phyloP scores from a whole-genome alignment of 768 basidiomycete species.

The Mycena belliarum region DNA sequence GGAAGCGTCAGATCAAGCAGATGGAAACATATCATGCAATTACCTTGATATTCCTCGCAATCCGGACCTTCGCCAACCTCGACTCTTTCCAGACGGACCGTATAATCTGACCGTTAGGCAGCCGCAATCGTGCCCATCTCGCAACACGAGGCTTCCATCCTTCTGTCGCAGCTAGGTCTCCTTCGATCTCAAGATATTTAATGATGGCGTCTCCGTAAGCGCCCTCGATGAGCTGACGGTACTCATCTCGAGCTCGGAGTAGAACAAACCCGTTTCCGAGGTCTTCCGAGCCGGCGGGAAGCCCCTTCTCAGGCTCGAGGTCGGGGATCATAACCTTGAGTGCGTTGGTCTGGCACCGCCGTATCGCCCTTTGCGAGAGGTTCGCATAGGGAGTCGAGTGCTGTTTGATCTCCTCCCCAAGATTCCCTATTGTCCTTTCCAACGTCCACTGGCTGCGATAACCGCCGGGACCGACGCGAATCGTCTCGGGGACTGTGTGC shows the following conservation, averaged over 20 bases:
- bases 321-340: neutral
- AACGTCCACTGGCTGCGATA: constrained; percentile 4
- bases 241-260: neutral
- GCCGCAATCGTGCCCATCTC: constrained; percentile 20
- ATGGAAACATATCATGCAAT: too few species aligned
- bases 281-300: neutral
- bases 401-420: constrained; percentile 7
- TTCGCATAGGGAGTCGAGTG: constrained; percentile 2
- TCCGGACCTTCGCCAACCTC: neutral
- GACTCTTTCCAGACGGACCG: constrained; percentile 20
- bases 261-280: neutral
- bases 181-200: neutral
- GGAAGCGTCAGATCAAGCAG: too few species aligned
- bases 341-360: neutral
- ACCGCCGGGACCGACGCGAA: neutral
- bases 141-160: too few species aligned
- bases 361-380: neutral
- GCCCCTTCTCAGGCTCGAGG: neutral
- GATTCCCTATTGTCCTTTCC: neutral
- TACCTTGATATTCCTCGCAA: constrained; percentile 3
- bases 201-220: neutral
- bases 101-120: constrained; percentile 27
- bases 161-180: too few species aligned
- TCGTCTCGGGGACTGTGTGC: neutral
- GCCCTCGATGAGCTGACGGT: neutral